Evolutionary conservation across 495 filamentous ascomycete genomes (phyloP), one percentile per base, ranked within the genome.

Genomic region (Mytilinidion resinicola): DNA sequence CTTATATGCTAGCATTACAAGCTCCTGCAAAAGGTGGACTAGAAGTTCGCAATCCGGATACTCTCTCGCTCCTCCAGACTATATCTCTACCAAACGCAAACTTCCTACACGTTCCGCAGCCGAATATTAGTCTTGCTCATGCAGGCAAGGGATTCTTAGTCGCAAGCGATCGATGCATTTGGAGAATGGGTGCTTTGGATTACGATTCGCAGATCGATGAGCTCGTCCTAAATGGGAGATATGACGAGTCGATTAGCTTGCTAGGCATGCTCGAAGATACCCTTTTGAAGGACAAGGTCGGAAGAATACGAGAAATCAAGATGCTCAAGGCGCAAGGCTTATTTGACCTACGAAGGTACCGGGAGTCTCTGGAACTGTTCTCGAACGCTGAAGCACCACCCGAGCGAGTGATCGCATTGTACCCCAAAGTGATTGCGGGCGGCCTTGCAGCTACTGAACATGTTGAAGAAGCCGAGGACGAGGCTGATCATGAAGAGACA

Each of bases 91-190:
- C 89, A 0, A 85, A 82, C 8, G 93, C 93, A 0, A 87, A 79
- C 37, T 82, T 87, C 53, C 72, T 99, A 50, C 90, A 96, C 67
- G 92, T 97, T n/a, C 90, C 90, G 0, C 91, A 93, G 55, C 90
- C 95, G 1, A 96, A 88, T 43, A 87, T 91, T 57, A 95, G 90
- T 57, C 77, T 99, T 21, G 87, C 90, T 0, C 93, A 97, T 72
- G 91, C 91, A 0, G 93, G 90, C 0, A 97, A 96, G 71, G 89
- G 90, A 0, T 97, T 97, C 64, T 80, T 96, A 51, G 90, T 96
- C 15, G 79, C 84, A 7, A 96, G 91, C 62, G 91, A 96, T 35
- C 80, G 91, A 14, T 85, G 77, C 19, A 88, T 99, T 34, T 99
- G 95, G 95, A 85, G 91, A 50, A 96, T 97, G 93, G 86, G 85